A percentile compares a stretch with the other conserved stretches of the same genome.
Conservation (phyloP, 345 rosid species). For the Balakata baccata region DNA sequence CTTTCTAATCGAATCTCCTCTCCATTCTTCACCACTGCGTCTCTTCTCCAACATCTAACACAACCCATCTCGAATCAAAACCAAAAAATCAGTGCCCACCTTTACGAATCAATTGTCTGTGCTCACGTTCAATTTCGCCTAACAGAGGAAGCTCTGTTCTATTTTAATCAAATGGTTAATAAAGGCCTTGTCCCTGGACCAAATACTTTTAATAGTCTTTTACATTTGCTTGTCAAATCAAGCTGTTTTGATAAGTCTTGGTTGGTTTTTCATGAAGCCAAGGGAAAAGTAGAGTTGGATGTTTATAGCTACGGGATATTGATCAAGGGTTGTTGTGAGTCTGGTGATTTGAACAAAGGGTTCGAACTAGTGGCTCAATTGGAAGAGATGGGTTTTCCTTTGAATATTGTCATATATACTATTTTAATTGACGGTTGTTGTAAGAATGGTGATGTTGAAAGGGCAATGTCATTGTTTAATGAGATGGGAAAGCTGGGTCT, state of each 20-base stretch:
- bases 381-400: conserved; percentile 45
- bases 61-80: conserved; percentile 15
- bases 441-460: conserved; percentile 54
- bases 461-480: conserved; percentile 50
- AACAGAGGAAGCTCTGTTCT: conserved; percentile 38
- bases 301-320: conserved; percentile 63
- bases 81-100: conserved; percentile 20
- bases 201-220: conserved; percentile 44
- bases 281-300: conserved; percentile 40
- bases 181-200: conserved; percentile 42
- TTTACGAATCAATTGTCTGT: conserved; percentile 51
- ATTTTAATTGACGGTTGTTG: conserved; percentile 82
- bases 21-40: conserved; percentile 38
- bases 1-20: conserved; percentile 49
- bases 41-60: conserved; percentile 43
- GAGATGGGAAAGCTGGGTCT: conserved; percentile 53
- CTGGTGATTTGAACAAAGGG: conserved; percentile 47
- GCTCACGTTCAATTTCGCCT: conserved; percentile 46
- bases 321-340: conserved; percentile 65
- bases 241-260: conserved; percentile 40
- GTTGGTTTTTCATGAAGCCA: conserved; percentile 39
- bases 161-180: conserved; percentile 47
- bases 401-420: conserved; percentile 64
- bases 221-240: conserved; percentile 40
- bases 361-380: conserved; percentile 45